Evolutionary conservation across 2,329 filamentous ascomycete genomes (phyloP).

Genomic region (Beauveria sp.): DNA sequence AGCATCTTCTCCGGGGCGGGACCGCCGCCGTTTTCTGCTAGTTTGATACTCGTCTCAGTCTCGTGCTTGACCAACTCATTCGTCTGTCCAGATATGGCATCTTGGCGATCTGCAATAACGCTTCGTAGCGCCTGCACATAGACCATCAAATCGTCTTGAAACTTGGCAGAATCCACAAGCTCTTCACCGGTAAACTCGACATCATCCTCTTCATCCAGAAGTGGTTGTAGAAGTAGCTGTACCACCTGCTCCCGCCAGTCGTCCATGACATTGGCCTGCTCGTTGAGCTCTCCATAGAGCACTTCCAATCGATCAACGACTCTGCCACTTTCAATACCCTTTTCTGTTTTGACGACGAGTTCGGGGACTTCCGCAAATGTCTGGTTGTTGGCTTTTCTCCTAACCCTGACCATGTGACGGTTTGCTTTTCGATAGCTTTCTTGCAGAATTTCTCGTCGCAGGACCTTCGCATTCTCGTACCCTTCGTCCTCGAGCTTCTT

Average conservation of each 20-base stretch:
- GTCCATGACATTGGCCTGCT: constrained; percentile 62
- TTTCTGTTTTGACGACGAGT: constrained; percentile 39
- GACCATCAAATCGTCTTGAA: constrained; percentile 82
- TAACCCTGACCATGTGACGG: constrained; percentile 55
- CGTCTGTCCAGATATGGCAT: constrained; percentile 67
- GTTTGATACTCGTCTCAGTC: constrained; percentile 49
- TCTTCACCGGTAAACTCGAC: constrained; percentile 79
- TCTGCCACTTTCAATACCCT: constrained; percentile 65
- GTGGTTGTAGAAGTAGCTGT: constrained; percentile 61
- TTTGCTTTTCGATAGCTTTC: constrained; percentile 34
- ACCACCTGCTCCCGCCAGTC: constrained; percentile 69
- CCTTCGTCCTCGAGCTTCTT: constrained; percentile 63
- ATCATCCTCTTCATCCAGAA: constrained; percentile 74
- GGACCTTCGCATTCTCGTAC: constrained; percentile 70
- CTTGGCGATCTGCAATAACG: constrained; percentile 69
- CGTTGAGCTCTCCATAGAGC: constrained; percentile 60
- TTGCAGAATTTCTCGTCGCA: constrained; percentile 72
- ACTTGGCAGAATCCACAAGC: constrained; percentile 77
- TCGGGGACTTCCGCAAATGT: constrained; percentile 57
- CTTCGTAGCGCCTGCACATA: constrained; percentile 75
- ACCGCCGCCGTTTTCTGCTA: constrained; percentile 57
- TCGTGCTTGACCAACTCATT: constrained; percentile 72
- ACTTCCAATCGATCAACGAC: constrained; percentile 59
- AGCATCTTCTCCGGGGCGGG: constrained; percentile 60
- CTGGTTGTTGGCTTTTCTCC: constrained; percentile 42